These are phyloP conservation scores for Ilex aquifolium DNA, from an alignment of 257 asterid species.

Conservation along the genomic window DNA sequence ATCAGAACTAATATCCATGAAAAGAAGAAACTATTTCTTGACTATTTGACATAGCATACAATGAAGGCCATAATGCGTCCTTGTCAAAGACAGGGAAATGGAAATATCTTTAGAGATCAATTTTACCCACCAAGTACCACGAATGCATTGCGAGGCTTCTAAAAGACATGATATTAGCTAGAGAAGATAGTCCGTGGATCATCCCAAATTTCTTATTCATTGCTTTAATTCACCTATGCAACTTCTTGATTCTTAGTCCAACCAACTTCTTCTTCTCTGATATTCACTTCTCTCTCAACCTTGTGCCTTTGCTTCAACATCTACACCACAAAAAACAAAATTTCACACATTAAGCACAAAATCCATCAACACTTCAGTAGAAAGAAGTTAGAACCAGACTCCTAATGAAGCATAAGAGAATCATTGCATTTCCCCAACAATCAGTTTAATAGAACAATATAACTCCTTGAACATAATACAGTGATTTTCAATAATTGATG, in stretches of 20 bases:
- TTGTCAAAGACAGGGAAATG: no score
- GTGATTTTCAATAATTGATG: neutral
- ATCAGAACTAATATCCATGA: no score
- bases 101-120: conserved; percentile 31
- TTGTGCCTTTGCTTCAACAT: conserved; percentile 98
- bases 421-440: no score
- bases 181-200: conserved; percentile 97
- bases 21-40: no score
- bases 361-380: no score
- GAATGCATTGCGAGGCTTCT: conserved; percentile 95
- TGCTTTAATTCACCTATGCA: conserved; percentile 69
- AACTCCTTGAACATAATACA: no score
- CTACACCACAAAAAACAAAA: conserved; percentile 17
- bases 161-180: conserved; percentile 77
- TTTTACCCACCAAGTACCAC: conserved; percentile 87
- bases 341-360: no score
- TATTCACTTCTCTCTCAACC: conserved; percentile 76
- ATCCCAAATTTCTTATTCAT: conserved; percentile 99
- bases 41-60: no score
- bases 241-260: conserved; percentile 86
- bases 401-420: no score
- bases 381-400: no score
- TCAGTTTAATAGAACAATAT: no score
- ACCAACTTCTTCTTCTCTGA: conserved; percentile 95
- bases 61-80: no score